A percentile compares a stretch with the other conserved stretches of the same genome.
Conservation (phyloP, 1,139 yeast species). For the Lodderomyces parapsilosis region DNA sequence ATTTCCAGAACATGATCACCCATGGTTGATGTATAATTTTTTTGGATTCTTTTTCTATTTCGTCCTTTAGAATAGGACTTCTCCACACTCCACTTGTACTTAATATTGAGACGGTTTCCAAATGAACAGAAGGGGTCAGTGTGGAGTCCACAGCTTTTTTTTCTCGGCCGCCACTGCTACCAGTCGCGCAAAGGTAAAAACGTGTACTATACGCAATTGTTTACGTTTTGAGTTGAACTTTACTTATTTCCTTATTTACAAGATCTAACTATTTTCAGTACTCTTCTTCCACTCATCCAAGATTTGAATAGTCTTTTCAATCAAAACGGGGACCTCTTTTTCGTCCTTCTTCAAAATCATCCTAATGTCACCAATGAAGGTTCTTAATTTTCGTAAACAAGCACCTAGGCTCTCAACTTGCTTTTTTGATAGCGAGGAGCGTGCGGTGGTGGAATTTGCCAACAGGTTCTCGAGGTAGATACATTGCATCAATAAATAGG, state of each 20-base stretch:
- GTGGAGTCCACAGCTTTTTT: neutral
- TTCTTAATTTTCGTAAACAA: constrained; percentile 21
- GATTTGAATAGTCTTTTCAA: constrained; percentile 22
- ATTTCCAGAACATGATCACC: constrained; percentile 6
- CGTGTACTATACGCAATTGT: too few species aligned
- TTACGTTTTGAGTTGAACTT: too few species aligned
- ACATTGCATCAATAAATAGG: constrained; percentile 35
- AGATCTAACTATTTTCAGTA: constrained; percentile 5
- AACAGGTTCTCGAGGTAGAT: constrained; percentile 28
- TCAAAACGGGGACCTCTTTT: constrained; percentile 20
- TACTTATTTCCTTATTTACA: constrained; percentile 1
- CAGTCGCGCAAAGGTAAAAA: too few species aligned
- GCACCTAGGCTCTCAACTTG: constrained; percentile 7
- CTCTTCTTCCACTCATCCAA: constrained; percentile 26
- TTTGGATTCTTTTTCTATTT: too few species aligned
- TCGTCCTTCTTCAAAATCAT: constrained; percentile 31
- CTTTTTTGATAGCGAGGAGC: neutral
- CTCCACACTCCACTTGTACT: neutral
- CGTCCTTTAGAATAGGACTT: neutral
- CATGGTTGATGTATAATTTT: too few species aligned
- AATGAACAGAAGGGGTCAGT: too few species aligned
- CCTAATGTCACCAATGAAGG: constrained; percentile 35
- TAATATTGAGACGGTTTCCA: neutral
- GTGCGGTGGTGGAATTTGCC: constrained; percentile 4
- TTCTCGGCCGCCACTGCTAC: neutral